A percentile compares a stretch with the other conserved stretches of the same genome.
phyloP scores from a whole-genome alignment of 2,329 filamentous ascomycete genomes.

The Xylaria hypoxylon region DNA sequence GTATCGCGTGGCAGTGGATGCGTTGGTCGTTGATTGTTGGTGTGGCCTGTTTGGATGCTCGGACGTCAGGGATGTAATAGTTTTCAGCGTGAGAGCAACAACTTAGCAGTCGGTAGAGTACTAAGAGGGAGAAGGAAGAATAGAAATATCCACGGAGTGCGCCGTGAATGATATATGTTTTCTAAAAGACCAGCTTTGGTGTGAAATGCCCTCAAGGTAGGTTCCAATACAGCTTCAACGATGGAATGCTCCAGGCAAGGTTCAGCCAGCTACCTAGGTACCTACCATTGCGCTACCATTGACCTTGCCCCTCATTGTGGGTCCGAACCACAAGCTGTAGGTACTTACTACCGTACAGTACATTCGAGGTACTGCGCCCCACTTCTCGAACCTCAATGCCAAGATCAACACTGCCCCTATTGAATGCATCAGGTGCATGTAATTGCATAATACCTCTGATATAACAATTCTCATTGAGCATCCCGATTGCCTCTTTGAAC shows the following conservation, averaged over 20 bases:
- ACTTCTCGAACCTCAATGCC: no score
- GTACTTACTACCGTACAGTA: not conserved
- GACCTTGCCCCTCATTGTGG: conserved; percentile 12
- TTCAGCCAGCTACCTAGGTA: not conserved
- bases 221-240: not conserved
- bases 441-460: not conserved
- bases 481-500: no score
- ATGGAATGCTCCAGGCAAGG: conserved; percentile 3
- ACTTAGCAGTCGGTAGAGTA: not conserved
- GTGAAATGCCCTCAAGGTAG: conserved; percentile 26
- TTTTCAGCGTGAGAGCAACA: not conserved
- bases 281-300: not conserved
- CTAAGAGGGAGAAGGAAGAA: not conserved
- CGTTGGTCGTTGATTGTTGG: conserved; percentile 15
- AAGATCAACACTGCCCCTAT: no score
- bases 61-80: not conserved
- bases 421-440: no score
- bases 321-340: no score
- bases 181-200: conserved; percentile 4
- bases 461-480: not conserved
- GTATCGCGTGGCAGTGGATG: conserved; percentile 1
- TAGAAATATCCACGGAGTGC: not conserved
- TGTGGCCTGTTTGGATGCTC: conserved; percentile 17
- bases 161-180: not conserved
- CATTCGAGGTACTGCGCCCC: not conserved